Conservation (phyloP, 2,329 filamentous ascomycete genomes). For the Aureobasidium melanogenum region DNA sequence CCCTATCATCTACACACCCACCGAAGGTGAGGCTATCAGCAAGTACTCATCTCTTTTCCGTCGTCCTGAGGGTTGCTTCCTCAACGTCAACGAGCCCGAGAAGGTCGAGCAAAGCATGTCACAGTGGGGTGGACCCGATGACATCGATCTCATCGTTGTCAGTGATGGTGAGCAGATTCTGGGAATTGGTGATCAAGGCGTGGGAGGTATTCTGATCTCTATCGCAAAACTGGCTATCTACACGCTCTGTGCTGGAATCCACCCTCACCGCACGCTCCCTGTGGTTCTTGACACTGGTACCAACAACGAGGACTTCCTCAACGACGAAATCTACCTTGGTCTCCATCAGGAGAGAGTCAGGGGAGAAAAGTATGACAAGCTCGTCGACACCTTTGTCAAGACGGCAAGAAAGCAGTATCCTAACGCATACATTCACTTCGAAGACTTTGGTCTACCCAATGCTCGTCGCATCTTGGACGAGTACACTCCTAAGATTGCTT, state of each 20-base stretch:
- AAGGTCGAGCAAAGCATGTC: slow-evolving; percentile 57
- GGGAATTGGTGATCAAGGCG: slow-evolving; percentile 82
- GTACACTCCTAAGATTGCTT: slow-evolving; percentile 65
- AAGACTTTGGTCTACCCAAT: slow-evolving; percentile 76
- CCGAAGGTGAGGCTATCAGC: slow-evolving; percentile 79
- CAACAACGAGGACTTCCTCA: slow-evolving; percentile 64
- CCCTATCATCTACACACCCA: slow-evolving; percentile 82
- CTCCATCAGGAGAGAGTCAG: slow-evolving; percentile 56
- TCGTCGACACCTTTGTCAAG: slow-evolving; percentile 66
- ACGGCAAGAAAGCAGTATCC: slow-evolving; percentile 63
- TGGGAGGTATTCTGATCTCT: slow-evolving; percentile 75
- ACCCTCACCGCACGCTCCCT: slow-evolving; percentile 67
- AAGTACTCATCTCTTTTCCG: slow-evolving; percentile 74
- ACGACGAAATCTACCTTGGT: slow-evolving; percentile 73
- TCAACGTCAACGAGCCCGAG: slow-evolving; percentile 63
- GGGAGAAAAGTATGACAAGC: slow-evolving; percentile 65
- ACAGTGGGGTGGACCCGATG: slow-evolving; percentile 60
- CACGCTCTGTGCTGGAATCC: slow-evolving; percentile 78
- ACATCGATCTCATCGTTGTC: slow-evolving; percentile 83
- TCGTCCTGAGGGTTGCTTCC: slow-evolving; percentile 69
- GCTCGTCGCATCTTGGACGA: slow-evolving; percentile 66
- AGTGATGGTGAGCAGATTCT: slow-evolving; percentile 66
- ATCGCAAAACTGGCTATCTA: slow-evolving; percentile 75
- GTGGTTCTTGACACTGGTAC: slow-evolving; percentile 83
- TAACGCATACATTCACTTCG: slow-evolving; percentile 74